These are phyloP conservation scores for Elasticomyces elasticus DNA, from an alignment of 495 filamentous ascomycete genomes.

Conservation along the genomic window DNA sequence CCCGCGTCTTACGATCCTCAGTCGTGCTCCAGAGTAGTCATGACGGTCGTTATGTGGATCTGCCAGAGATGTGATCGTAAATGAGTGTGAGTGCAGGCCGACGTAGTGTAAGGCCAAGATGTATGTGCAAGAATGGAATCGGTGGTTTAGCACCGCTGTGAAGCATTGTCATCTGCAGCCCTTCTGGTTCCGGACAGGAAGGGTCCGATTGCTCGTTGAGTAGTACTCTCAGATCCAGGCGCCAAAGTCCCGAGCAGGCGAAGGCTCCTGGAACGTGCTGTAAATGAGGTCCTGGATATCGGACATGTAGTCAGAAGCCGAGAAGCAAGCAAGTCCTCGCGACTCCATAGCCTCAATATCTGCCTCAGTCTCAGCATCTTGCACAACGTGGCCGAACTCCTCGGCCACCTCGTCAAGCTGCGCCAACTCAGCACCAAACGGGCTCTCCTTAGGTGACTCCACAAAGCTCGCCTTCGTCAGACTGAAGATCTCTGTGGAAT, in stretches of 20 bases:
- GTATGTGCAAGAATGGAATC: slow-evolving; percentile 3
- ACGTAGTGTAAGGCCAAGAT: background rate
- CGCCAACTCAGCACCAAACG: slow-evolving; percentile 65
- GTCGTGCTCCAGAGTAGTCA: slow-evolving; percentile 1
- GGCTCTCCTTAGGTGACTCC: slow-evolving; percentile 29
- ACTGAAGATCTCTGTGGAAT: slow-evolving; percentile 39
- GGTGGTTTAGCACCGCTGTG: background rate
- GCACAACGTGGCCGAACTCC: slow-evolving; percentile 54
- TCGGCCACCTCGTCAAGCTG: slow-evolving; percentile 75
- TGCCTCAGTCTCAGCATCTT: slow-evolving; percentile 42
- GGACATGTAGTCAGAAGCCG: slow-evolving; percentile 68
- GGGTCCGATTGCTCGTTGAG: slow-evolving; percentile 11
- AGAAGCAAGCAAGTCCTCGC: slow-evolving; percentile 63
- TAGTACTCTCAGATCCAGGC: slow-evolving; percentile 8
- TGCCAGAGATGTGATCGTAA: slow-evolving; percentile 10
- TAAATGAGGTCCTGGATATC: slow-evolving; percentile 60
- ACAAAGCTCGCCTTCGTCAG: slow-evolving; percentile 36
- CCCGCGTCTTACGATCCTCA: background rate
- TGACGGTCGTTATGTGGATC: slow-evolving; percentile 16
- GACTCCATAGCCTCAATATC: slow-evolving; percentile 48
- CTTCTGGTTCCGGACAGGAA: slow-evolving; percentile 7
- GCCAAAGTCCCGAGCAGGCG: background rate
- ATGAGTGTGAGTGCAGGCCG: background rate
- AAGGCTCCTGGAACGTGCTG: slow-evolving; percentile 2
- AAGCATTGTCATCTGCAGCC: slow-evolving; percentile 5